These are phyloP conservation scores for Saxophila tyrrhenica DNA, from an alignment of 495 filamentous ascomycete genomes.

Conservation along the genomic window DNA sequence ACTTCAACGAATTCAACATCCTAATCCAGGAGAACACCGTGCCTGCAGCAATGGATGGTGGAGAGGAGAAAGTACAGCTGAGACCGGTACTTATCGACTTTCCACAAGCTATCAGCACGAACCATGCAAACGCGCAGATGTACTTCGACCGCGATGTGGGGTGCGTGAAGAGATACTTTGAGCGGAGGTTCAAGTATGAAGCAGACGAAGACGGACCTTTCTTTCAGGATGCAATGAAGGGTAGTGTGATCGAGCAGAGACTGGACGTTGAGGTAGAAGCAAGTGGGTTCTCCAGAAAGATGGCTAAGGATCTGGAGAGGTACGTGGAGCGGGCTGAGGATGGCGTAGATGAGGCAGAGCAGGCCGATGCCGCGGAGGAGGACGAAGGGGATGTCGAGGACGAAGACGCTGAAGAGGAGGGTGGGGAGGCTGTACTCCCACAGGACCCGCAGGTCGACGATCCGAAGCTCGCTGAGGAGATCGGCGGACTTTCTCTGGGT, in stretches of 20 bases:
- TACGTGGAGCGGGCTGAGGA: constrained; percentile 51
- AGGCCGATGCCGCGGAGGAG: constrained; percentile 15
- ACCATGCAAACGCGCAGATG: constrained; percentile 82
- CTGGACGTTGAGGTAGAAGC: constrained; percentile 85
- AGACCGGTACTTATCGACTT: constrained; percentile 88
- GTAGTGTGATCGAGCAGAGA: constrained; percentile 50
- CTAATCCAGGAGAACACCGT: constrained; percentile 58
- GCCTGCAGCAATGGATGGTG: neutral
- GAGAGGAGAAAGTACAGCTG: constrained; percentile 28
- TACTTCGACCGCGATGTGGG: constrained; percentile 93
- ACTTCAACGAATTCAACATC: constrained; percentile 99
- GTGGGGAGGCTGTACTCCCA: constrained; percentile 1
- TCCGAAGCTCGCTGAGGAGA: constrained; percentile 7
- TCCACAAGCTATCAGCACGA: constrained; percentile 94
- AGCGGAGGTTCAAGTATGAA: constrained; percentile 75
- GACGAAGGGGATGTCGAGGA: constrained; percentile 13
- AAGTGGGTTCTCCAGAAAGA: constrained; percentile 90
- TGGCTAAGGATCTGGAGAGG: constrained; percentile 79
- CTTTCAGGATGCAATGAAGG: constrained; percentile 70
- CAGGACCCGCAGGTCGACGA: constrained; percentile 7
- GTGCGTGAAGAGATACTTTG: constrained; percentile 89
- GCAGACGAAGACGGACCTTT: constrained; percentile 73
- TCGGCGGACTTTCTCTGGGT: neutral
- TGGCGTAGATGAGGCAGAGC: constrained; percentile 27
- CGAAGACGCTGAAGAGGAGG: constrained; percentile 2